phyloP scores from a whole-genome alignment of 2,329 filamentous ascomycete genomes.

The Colletotrichum caudatum region DNA sequence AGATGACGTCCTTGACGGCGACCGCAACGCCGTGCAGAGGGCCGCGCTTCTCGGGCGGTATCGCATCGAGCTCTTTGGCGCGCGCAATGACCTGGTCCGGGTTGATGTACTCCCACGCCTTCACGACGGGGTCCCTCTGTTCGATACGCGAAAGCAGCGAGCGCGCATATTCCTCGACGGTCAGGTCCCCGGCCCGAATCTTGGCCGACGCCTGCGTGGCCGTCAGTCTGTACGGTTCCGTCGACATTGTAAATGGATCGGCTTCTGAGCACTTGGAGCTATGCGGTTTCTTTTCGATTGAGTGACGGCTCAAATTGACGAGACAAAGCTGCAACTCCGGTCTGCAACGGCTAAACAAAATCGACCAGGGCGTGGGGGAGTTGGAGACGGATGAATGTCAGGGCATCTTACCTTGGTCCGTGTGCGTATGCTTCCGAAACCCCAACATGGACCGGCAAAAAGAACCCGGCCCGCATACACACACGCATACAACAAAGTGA shows the following conservation, averaged over 20 bases:
- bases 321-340: background rate
- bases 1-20: constrained; percentile 72
- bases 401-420: constrained; percentile 6
- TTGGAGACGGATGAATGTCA: background rate
- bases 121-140: constrained; percentile 57
- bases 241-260: constrained; percentile 9
- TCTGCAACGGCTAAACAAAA: background rate
- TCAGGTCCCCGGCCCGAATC: constrained; percentile 56
- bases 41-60: constrained; percentile 62
- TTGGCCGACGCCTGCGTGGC: constrained; percentile 56
- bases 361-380: background rate
- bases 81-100: constrained; percentile 60
- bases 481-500: background rate
- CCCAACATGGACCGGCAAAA: background rate
- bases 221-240: constrained; percentile 47
- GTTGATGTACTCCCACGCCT: constrained; percentile 64
- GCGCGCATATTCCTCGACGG: constrained; percentile 61
- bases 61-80: constrained; percentile 62
- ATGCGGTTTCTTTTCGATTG: background rate
- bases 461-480: background rate
- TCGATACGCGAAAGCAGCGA: constrained; percentile 61
- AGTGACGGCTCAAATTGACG: background rate
- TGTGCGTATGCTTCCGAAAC: background rate
- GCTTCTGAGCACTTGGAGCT: background rate
- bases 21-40: constrained; percentile 69